Evolutionary conservation across 148 eudicot genomes (phyloP), one percentile per base, ranked within the genome.

Genomic region (Agrostemma githago): DNA sequence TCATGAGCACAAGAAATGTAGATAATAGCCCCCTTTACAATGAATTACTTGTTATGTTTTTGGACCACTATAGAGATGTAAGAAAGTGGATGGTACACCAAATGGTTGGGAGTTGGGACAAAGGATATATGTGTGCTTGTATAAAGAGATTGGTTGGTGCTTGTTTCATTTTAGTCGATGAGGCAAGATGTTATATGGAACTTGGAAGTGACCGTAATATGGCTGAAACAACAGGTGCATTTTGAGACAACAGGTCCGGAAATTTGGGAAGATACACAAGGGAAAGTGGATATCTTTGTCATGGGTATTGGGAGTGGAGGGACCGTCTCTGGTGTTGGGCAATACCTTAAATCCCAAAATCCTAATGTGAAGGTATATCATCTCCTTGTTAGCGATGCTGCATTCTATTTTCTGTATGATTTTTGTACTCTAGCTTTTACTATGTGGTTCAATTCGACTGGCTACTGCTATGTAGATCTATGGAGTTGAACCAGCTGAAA

Each of bases 231-330:
- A 76, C 72, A 94, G 98, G 88, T 85, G 66, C 99, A 95, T 82
- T 95, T 87, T 83, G 97, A 95, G 84, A 92, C 99, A 4, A 95
- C 99, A 19, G 99, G 99, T 59, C 99, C 99, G 41, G 99, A 95
- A 80, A 92, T 95, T 62, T 95, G 99, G 99, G 90, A 92, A 78
- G 99, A 95, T 37, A 92, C 97, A 5, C 79, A 84, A 62, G 99
- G 97, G 39, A 79, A 95, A 68, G 96, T 95, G 11, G 99, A 95
- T 73, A 95, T 95, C 68, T 95, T 95, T 75, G 82, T 95, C 43
- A 95, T 95, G 99, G 99, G 99, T 72, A 95, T 92, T 19, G 99
- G 99, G 26, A 95, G 99, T 74, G 99, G 99, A 56, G 99, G 99
- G 70, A 92, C 99, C 5, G 97, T 95, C 14, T 76, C 99, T 77